Evolutionary conservation across 176 grass and related monocot genomes (phyloP), one percentile per base, ranked within the genome.

Genomic region (Cocos nucifera): DNA sequence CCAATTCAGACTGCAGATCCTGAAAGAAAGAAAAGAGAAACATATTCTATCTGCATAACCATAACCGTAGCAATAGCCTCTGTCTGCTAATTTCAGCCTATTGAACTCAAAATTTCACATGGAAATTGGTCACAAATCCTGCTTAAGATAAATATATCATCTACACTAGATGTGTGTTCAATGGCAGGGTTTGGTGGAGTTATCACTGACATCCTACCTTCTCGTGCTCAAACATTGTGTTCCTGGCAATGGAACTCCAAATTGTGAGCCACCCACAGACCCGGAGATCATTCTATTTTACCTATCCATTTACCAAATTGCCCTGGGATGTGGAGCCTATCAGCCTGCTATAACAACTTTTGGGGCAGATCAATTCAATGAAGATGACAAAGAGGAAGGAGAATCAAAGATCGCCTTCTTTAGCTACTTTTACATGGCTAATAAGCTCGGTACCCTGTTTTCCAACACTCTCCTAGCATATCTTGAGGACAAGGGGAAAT

Each of bases 341-440:
- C 65, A 67, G 17, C 65, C 65, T 5, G 54, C 27, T 17, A 55
- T 67, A 17, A 26, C 52, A 30, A 29, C 51, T 25, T 67, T 67
- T 20, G 65, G 65, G 22, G 65, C 65, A 15, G 65, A 67, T 50
- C 65, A 67, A 17, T 67, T 67, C 9, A 27, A 67, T 16, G 65
- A 67, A 52, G 65, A 67, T 4, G 51, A 67, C 18, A 10, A 10
- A 14, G 6, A 6, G 7, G 65, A 67, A n/a, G 17, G 51, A n/a
- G 17, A 22, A 7, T 67, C 51, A 3, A 67, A 67, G 52, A 7
- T 39, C 16, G 29, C 65, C 16, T 67, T 56, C 65, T 67, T 67
- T 27, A 54, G 51, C 65, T 67, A 67, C 65, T 67, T 67, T 18
- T 67, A 67, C 51, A 4, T 67, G 9, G 65, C 65, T 5, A 51